These are phyloP conservation scores for Clarkia xantiana DNA, from an alignment of 345 rosid genomes.

Conservation along the genomic window DNA sequence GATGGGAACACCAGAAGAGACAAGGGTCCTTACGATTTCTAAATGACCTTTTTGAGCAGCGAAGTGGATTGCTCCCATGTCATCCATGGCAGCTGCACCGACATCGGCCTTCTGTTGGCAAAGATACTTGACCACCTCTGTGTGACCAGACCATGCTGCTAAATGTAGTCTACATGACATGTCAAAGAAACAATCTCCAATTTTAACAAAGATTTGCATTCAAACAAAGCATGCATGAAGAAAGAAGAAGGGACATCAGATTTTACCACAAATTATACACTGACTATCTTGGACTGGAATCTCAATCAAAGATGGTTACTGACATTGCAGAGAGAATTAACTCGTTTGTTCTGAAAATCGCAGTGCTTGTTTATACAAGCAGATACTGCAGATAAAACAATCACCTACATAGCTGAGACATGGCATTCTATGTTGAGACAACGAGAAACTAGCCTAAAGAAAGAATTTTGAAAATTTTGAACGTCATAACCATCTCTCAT, in stretches of 20 bases:
- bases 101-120: conserved; percentile 91
- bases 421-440: no score
- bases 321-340: no score
- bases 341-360: no score
- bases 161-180: conserved; percentile 50
- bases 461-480: no score
- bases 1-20: conserved; percentile 51
- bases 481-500: no score
- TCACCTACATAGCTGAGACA: no score
- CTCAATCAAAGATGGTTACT: not conserved
- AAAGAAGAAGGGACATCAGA: not conserved
- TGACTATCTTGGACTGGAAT: not conserved
- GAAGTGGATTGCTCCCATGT: conserved; percentile 95
- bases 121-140: conserved; percentile 55
- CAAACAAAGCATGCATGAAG: not conserved
- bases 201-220: not conserved
- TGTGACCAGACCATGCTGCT: conserved; percentile 95
- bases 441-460: no score
- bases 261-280: not conserved
- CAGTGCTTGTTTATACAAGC: no score
- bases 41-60: conserved; percentile 91
- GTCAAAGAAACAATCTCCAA: conserved; percentile 28
- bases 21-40: conserved; percentile 49
- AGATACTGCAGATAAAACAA: no score
- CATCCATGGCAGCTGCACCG: conserved; percentile 94